Conservation (phyloP, 2,329 filamentous ascomycete genomes). For the Sarocladium oryzae region DNA sequence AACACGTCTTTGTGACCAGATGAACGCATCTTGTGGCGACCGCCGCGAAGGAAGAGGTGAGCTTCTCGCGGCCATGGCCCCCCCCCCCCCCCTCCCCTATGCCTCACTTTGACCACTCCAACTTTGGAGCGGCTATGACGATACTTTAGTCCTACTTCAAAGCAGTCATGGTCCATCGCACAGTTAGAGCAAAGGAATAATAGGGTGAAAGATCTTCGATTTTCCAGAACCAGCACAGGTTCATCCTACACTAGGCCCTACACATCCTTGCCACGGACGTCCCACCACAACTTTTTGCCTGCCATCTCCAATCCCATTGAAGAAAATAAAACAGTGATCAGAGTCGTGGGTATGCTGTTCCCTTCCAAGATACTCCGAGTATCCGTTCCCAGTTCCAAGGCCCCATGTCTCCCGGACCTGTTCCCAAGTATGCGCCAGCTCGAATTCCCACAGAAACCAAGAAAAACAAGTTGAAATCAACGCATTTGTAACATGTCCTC, state of each 20-base stretch:
- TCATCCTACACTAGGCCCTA: neutral
- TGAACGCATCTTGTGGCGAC: too few relatives aligned
- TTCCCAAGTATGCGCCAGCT: neutral
- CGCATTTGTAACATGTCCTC: neutral
- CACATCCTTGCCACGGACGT: neutral
- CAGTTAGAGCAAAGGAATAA: too few relatives aligned
- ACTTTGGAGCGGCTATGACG: too few relatives aligned
- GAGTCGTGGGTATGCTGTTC: neutral
- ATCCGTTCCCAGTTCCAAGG: neutral
- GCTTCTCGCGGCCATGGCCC: too few relatives aligned
- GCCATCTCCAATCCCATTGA: neutral
- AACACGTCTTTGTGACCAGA: too few relatives aligned
- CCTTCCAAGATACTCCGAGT: neutral
- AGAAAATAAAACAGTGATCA: neutral
- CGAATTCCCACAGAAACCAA: too few relatives aligned
- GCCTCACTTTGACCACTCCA: too few relatives aligned
- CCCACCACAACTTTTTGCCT: conserved; percentile 1
- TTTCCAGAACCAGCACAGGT: neutral
- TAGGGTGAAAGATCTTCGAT: neutral
- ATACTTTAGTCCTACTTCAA: too few relatives aligned
- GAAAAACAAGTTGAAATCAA: neutral
- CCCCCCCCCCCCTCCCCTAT: too few relatives aligned
- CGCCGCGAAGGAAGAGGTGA: too few relatives aligned
- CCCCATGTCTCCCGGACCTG: neutral
- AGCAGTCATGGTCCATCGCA: too few relatives aligned